A percentile compares a stretch with the other conserved stretches of the same genome.
Evolutionary conservation across 176 grass and related monocot species (phyloP).

Genomic region (Hordeum marinum): DNA sequence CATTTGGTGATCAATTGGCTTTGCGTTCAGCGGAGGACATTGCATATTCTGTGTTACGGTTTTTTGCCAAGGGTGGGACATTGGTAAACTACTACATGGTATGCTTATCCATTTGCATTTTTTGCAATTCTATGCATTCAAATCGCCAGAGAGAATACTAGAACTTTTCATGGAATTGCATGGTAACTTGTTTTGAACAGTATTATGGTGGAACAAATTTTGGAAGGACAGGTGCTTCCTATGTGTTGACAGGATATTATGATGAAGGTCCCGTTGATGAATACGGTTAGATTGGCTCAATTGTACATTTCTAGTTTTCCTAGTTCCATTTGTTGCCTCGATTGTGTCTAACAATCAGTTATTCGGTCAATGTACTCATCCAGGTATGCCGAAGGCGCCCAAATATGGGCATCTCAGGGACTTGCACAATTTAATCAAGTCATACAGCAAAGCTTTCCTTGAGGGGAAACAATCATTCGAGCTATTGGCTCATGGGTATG

Average conservation of each 20-base stretch:
- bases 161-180: conserved; percentile 17
- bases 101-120: conserved; percentile 13
- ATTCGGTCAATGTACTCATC: conserved; percentile 15
- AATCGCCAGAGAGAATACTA: not conserved
- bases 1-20: conserved; percentile 71
- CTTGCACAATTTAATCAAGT: conserved; percentile 65
- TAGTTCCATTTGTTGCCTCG: not conserved
- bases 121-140: not conserved
- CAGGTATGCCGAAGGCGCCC: conserved; percentile 78
- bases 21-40: conserved; percentile 88
- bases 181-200: conserved; percentile 27
- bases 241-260: conserved; percentile 79
- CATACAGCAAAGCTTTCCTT: conserved; percentile 70
- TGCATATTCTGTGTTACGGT: conserved; percentile 74
- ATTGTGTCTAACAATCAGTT: not conserved
- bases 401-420: conserved; percentile 89
- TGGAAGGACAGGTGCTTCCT: conserved; percentile 67
- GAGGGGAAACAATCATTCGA: conserved; percentile 46
- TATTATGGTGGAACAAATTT: conserved; percentile 99
- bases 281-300: conserved; percentile 51
- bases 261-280: conserved; percentile 93
- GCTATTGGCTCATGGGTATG: conserved; percentile 50
- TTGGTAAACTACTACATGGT: conserved; percentile 95
- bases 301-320: conserved; percentile 7
- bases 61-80: conserved; percentile 82